These are phyloP conservation scores for Paraphaeosphaeria minitans DNA, from an alignment of 2,329 filamentous ascomycete genomes.

Conservation along the genomic window DNA sequence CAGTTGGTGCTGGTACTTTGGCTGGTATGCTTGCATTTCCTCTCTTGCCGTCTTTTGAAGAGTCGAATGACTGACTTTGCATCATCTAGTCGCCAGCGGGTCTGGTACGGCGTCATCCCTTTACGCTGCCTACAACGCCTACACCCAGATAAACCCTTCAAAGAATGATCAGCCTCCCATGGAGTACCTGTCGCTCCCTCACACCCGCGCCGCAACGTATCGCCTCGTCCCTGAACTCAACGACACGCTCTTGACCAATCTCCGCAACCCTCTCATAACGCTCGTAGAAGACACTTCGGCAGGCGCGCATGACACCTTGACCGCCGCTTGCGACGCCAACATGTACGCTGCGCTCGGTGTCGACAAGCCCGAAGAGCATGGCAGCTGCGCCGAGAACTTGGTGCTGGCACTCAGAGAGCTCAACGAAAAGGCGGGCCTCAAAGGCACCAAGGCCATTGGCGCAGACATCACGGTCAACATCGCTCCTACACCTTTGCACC, in stretches of 20 bases:
- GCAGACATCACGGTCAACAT: constrained; percentile 56
- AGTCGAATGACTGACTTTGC: not conserved
- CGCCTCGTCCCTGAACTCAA: constrained; percentile 50
- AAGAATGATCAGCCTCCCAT: constrained; percentile 46
- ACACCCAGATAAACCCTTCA: constrained; percentile 42
- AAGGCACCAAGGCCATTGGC: constrained; percentile 53
- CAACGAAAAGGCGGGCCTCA: constrained; percentile 53
- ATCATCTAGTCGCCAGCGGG: constrained; percentile 49
- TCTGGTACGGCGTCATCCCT: constrained; percentile 54
- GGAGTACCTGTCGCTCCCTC: constrained; percentile 55
- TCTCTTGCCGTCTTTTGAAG: not conserved
- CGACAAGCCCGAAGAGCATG: constrained; percentile 53
- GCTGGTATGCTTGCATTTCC: constrained; percentile 39
- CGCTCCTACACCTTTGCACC: constrained; percentile 53
- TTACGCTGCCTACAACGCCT: constrained; percentile 57
- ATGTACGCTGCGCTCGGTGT: constrained; percentile 51
- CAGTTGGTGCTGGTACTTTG: constrained; percentile 54
- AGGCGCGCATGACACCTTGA: constrained; percentile 54
- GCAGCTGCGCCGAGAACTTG: constrained; percentile 56
- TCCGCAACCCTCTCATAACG: constrained; percentile 54
- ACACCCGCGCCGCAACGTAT: constrained; percentile 50
- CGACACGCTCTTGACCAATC: constrained; percentile 52
- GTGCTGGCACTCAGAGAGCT: constrained; percentile 55
- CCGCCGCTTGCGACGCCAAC: constrained; percentile 54
- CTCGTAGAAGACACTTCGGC: constrained; percentile 52